Evolutionary conservation across 1,284 basidiomycete genomes (phyloP).

Genomic region (Cryptococcus sp.): DNA sequence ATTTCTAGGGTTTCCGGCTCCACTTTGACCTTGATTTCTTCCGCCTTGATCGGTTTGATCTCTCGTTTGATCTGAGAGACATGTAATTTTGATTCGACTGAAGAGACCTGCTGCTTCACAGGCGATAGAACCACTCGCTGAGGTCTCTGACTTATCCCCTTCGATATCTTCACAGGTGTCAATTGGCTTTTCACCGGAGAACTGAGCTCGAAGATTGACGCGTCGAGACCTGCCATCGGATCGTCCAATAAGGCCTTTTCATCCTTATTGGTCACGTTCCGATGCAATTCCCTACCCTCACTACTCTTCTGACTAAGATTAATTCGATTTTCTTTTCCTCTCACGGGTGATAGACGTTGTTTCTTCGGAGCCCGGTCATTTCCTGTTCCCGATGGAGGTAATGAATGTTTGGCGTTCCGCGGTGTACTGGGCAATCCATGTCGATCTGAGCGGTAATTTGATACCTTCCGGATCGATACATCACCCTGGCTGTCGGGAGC

Average conservation of each 20-base stretch:
- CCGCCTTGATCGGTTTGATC: not conserved
- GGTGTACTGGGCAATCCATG: not conserved
- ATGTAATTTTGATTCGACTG: not conserved
- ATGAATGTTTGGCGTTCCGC: not conserved
- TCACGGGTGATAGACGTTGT: not conserved
- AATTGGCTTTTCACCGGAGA: slow-evolving; percentile 12
- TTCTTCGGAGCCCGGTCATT: not conserved
- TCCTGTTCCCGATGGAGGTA: not conserved
- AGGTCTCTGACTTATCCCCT: too few species aligned
- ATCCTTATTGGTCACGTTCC: slow-evolving; percentile 9
- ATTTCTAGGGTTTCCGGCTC: not conserved
- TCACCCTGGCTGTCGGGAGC: too few species aligned
- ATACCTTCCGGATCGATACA: too few species aligned
- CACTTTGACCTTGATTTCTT: not conserved
- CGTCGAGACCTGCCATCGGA: slow-evolving; percentile 43
- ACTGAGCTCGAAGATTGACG: slow-evolving; percentile 29
- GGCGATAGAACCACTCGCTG: not conserved
- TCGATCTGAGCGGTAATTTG: too few species aligned
- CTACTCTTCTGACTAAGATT: not conserved
- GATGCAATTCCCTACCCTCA: not conserved
- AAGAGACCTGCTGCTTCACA: not conserved
- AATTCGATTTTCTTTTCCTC: not conserved
- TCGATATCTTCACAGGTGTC: not conserved
- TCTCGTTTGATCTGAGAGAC: not conserved
- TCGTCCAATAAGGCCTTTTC: slow-evolving; percentile 44